Evolutionary conservation across 2,329 filamentous ascomycete genomes (phyloP).

Genomic region (Microcera coccophila): DNA sequence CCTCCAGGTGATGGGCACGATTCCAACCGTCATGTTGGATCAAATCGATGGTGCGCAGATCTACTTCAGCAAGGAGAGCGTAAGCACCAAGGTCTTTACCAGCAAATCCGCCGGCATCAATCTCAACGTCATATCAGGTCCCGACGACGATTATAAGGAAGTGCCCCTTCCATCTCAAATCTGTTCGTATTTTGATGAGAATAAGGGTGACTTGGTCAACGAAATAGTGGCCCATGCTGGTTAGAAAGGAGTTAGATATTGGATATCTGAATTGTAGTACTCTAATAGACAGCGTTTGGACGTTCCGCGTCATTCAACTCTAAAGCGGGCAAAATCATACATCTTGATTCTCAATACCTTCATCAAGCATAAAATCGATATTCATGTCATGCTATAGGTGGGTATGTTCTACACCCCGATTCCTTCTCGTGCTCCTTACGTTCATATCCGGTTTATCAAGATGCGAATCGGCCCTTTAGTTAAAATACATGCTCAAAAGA

Average conservation of each 20-base stretch:
- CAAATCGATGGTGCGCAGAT: constrained; percentile 87
- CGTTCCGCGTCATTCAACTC: too few species aligned
- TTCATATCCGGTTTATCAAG: too few species aligned
- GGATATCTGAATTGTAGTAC: constrained; percentile 14
- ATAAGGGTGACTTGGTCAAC: constrained; percentile 71
- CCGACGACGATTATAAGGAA: constrained; percentile 80
- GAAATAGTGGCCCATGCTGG: constrained; percentile 96
- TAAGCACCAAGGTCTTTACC: constrained; percentile 76
- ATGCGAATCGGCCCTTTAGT: too few species aligned
- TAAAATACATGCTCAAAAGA: too few species aligned
- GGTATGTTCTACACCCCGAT: too few species aligned
- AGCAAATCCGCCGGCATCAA: constrained; percentile 88
- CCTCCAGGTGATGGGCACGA: constrained; percentile 79
- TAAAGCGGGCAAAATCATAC: too few species aligned
- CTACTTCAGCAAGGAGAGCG: constrained; percentile 78
- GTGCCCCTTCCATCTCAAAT: constrained; percentile 87
- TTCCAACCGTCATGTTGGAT: constrained; percentile 87
- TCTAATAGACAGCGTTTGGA: constrained; percentile 13
- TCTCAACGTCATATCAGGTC: constrained; percentile 70
- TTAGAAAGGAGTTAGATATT: constrained; percentile 38
- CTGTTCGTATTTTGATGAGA: constrained; percentile 66
- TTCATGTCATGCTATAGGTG: too few species aligned
- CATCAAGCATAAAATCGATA: too few species aligned
- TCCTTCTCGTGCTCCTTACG: too few species aligned
- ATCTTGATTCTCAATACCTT: too few species aligned